phyloP scores from a whole-genome alignment of 2,329 filamentous ascomycete species.

The Neocatenulostroma microsporum region DNA sequence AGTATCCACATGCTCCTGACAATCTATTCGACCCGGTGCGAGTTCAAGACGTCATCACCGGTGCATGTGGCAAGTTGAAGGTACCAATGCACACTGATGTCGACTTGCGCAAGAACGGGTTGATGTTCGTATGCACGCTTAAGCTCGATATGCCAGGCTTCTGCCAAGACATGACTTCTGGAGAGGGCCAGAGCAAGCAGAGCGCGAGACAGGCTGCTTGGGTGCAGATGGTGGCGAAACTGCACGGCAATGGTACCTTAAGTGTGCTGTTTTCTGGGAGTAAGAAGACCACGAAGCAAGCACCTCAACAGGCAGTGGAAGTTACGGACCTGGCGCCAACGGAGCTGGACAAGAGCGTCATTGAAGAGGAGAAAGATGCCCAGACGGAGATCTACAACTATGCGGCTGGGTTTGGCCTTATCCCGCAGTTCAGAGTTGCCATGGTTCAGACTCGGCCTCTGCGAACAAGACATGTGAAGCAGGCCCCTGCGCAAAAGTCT shows the following conservation, averaged over 20 bases:
- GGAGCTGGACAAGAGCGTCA: background rate
- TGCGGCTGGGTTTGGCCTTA: slow-evolving; percentile 32
- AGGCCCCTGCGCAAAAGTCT: background rate
- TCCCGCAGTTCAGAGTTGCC: slow-evolving; percentile 23
- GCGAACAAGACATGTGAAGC: background rate
- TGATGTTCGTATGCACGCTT: no score
- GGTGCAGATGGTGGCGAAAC: slow-evolving; percentile 10
- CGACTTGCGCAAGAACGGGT: no score
- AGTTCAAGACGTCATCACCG: slow-evolving; percentile 2
- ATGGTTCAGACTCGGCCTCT: background rate
- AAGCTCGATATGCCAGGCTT: background rate
- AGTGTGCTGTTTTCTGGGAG: slow-evolving; percentile 3
- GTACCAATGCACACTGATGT: slow-evolving; percentile 6
- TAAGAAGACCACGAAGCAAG: background rate
- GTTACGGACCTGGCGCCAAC: background rate
- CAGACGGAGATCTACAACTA: slow-evolving; percentile 35
- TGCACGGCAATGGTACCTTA: slow-evolving; percentile 12
- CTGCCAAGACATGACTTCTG: background rate
- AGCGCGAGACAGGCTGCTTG: slow-evolving; percentile 13
- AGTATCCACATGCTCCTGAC: slow-evolving; percentile 13
- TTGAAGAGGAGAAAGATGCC: slow-evolving; percentile 20
- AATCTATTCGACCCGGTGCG: slow-evolving; percentile 11
- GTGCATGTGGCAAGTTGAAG: slow-evolving; percentile 4
- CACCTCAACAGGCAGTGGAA: no score
- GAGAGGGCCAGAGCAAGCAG: slow-evolving; percentile 8